Percentiles rank a stretch among this genome's conserved stretches.
These are phyloP conservation scores for Solanum ossicruentum DNA, from an alignment of 257 asterid species.

Conservation along the genomic window DNA sequence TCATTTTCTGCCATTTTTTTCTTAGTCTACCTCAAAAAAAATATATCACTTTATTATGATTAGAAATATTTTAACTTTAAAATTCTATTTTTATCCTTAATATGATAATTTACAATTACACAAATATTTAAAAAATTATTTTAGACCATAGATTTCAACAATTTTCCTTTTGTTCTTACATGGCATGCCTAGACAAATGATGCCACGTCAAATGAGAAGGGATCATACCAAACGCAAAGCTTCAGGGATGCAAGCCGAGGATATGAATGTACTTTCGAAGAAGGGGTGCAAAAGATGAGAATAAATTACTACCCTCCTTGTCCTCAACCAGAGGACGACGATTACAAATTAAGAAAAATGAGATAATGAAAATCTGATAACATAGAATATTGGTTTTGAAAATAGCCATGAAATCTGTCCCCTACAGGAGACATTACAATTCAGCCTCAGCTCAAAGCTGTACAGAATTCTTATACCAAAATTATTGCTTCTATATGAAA, in stretches of 20 bases:
- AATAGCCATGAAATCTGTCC: neutral
- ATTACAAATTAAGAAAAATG: neutral
- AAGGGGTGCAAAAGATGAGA: neutral
- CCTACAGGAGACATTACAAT: neutral
- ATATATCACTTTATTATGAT: no score
- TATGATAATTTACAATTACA: no score
- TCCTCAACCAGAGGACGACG: neutral
- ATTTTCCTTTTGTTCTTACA: no score
- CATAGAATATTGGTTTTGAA: neutral
- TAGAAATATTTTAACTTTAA: no score
- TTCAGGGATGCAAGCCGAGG: neutral
- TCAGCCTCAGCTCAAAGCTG: neutral
- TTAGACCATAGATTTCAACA: no score
- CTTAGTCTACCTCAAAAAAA: no score
- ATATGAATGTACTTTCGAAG: neutral
- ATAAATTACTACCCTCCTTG: neutral
- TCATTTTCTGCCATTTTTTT: no score
- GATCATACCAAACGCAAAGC: neutral
- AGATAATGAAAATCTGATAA: neutral
- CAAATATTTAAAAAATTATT: no score
- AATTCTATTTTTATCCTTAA: no score
- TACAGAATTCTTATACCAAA: neutral
- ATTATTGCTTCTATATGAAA: neutral
- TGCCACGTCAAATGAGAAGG: no score
- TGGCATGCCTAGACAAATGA: no score